phyloP scores from a whole-genome alignment of 768 basidiomycete species.

The Boletales sp. region DNA sequence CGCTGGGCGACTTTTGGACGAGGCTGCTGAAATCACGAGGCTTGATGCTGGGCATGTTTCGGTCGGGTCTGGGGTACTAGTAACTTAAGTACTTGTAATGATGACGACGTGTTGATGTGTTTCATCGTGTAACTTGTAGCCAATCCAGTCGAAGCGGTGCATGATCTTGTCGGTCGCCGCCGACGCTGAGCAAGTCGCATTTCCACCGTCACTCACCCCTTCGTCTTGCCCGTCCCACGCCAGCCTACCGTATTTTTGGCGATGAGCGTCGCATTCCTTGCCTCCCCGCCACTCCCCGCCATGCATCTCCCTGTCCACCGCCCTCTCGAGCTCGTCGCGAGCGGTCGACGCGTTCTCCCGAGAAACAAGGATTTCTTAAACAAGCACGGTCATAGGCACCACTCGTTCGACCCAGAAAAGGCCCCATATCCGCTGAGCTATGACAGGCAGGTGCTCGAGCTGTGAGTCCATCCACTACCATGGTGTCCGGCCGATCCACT shows the following conservation, averaged over 20 bases:
- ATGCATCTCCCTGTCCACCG: slow-evolving; percentile 18
- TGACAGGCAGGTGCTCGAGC: slow-evolving; percentile 60
- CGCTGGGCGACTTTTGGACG: slow-evolving; percentile 43
- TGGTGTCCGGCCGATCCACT: background rate
- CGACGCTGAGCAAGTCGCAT: slow-evolving; percentile 1
- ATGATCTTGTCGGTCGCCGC: background rate
- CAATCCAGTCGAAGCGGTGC: background rate
- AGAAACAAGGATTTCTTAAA: slow-evolving; percentile 52
- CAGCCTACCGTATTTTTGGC: background rate
- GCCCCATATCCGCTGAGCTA: slow-evolving; percentile 79
- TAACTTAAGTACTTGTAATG: background rate
- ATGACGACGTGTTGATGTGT: slow-evolving; percentile 1
- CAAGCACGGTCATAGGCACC: slow-evolving; percentile 63
- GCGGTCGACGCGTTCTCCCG: slow-evolving; percentile 31
- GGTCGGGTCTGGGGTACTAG: slow-evolving; percentile 27
- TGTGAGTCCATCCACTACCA: slow-evolving; percentile 43
- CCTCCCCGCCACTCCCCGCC: slow-evolving; percentile 17
- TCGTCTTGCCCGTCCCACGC: slow-evolving; percentile 7
- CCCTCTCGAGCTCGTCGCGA: slow-evolving; percentile 16
- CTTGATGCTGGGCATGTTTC: slow-evolving; percentile 25
- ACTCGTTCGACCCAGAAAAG: slow-evolving; percentile 68
- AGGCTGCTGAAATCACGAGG: slow-evolving; percentile 38
- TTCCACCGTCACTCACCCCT: slow-evolving; percentile 5
- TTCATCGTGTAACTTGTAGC: slow-evolving; percentile 8
- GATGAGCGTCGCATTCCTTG: slow-evolving; percentile 12